Base-by-base conservation (phyloP, 2,329 filamentous ascomycete species). In the Hypoxylon sp. region DNA sequence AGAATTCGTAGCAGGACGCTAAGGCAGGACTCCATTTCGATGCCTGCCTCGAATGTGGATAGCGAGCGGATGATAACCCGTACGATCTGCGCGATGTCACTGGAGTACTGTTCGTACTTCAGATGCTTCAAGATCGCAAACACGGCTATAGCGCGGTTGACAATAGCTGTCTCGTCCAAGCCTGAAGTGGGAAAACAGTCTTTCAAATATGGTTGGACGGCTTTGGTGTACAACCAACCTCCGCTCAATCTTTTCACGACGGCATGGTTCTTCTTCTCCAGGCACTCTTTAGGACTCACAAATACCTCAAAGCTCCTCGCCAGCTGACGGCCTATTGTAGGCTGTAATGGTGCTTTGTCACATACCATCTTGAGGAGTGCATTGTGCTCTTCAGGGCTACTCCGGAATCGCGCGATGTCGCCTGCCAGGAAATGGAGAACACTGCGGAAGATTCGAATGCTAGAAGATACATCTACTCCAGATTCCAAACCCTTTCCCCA, bases 81-180 rank as follows among this genome's bases (percentile, higher is more conserved):
- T 2, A 87, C 77, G 5, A 89, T 79, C 33, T 78, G 75, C 3
- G 80, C 80, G 0, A 82, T 77, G 53, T 89, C 86, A 14, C 84
- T 82, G 47, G 87, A 82, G 74, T 87, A 89, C 17, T 87, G 81
- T 1, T 80, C 74, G 57, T 84, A 87, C 17, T 77, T 78, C 63
- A 88, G 81, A 73, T 87, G 82, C 66, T 81, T 83, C 6, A 87
- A 78, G 51, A 86, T 80, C 0, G 83, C 78, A 4, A 90, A 79
- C 5, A 84, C 80, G 2, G 81, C 83, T 29, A 87, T 80, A 31
- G 84, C 81, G 56, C 83, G 83, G 65, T 83, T 84, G 1, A 75
- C 70, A 8, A 79, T 70, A n/a, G 80, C 71, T 17, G 72, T 67
- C 51, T 74, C 59, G 24, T 70, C 70, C 33, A 67, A 74, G 67